Evolutionary conservation across 805 yeast genomes (phyloP).

Genomic region (Spathaspora arborariae): DNA sequence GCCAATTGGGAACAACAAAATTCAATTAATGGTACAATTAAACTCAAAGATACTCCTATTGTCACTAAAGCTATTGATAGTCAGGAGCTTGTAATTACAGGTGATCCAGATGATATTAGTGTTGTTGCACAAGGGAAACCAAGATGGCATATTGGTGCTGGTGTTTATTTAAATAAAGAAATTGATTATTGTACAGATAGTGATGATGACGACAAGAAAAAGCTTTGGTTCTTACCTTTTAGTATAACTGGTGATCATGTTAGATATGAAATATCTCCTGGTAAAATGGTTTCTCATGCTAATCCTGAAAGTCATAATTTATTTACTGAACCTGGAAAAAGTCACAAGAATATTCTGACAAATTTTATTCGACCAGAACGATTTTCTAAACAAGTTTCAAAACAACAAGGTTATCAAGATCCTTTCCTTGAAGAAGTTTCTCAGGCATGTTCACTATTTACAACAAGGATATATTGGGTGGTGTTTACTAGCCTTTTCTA

Average conservation of each 20-base stretch:
- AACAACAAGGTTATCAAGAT: neutral
- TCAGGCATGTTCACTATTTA: neutral
- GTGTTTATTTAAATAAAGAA: conserved; percentile 15
- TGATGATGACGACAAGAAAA: conserved; percentile 5
- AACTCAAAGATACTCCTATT: neutral
- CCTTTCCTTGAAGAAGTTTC: neutral
- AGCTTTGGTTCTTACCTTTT: conserved; percentile 17
- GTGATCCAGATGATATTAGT: neutral
- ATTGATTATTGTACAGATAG: conserved; percentile 4
- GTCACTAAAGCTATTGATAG: neutral
- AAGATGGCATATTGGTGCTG: conserved; percentile 14
- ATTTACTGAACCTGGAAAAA: neutral
- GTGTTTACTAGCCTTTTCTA: neutral
- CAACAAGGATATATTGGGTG: neutral
- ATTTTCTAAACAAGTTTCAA: neutral
- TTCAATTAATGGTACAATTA: neutral
- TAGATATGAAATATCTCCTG: neutral
- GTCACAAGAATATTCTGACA: neutral
- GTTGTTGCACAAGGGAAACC: conserved; percentile 4
- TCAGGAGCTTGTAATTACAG: neutral
- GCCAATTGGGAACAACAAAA: conserved; percentile 4
- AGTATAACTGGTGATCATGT: conserved; percentile 7
- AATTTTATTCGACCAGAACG: neutral
- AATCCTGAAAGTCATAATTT: conserved; percentile 3
- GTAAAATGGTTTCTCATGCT: conserved; percentile 8